Conservation (phyloP, 345 rosid genomes). For the Theobroma cacao region DNA sequence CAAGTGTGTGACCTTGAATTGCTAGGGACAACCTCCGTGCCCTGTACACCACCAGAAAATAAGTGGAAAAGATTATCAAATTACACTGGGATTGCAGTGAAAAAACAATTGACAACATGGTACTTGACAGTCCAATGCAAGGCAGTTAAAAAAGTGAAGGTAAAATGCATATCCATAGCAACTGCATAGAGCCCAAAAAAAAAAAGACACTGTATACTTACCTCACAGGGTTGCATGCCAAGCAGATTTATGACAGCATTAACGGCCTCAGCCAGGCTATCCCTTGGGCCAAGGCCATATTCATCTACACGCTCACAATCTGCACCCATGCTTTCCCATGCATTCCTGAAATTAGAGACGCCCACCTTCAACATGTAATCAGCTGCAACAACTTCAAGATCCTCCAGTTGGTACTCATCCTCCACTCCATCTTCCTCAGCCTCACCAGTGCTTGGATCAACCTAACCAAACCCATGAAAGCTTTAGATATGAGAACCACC, state of each 20-base stretch:
- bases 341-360: constrained; percentile 92
- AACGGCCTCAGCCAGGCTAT: constrained; percentile 80
- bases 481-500: background rate
- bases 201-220: constrained; percentile 22
- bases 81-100: background rate
- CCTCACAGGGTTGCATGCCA: constrained; percentile 99
- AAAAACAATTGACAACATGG: too few relatives aligned
- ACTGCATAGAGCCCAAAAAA: background rate
- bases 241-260: constrained; percentile 87
- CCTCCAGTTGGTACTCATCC: constrained; percentile 97
- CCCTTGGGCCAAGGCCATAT: constrained; percentile 96
- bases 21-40: constrained; percentile 75
- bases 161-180: background rate
- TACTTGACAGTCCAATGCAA: background rate
- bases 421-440: constrained; percentile 96
- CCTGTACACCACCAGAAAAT: constrained; percentile 39
- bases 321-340: constrained; percentile 86
- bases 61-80: background rate
- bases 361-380: constrained; percentile 88
- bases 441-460: constrained; percentile 86
- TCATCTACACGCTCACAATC: constrained; percentile 88
- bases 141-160: background rate
- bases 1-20: constrained; percentile 97
- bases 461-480: constrained; percentile 41
- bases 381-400: constrained; percentile 88